Base-by-base conservation (phyloP, 139 green algal species). In the Coccomyxa sp. region DNA sequence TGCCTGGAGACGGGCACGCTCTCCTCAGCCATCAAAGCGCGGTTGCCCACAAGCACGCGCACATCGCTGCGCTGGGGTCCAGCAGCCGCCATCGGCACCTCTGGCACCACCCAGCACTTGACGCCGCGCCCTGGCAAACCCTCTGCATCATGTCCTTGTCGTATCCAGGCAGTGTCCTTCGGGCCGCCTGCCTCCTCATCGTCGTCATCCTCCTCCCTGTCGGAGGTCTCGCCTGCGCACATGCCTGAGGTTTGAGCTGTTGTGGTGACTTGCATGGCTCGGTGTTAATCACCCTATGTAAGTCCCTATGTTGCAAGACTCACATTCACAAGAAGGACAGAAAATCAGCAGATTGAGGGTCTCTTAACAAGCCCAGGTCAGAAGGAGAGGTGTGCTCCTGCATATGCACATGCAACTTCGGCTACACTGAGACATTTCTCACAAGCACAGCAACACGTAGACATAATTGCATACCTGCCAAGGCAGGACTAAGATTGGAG, bases 11-110 rank as follows among this genome's bases (percentile, higher is more conserved):
- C 51, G 0, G 11, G 27, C 57, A 97, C 85, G 0, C 82, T 85
- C 51, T 91, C 82, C 83, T 91, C 87, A 60, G 87, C 77, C 92
- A 98, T 94, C 79, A 96, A 83, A 82, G 80, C 77, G 66, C 83
- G 83, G 88, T 95, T 98, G 83, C 95, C 95, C 0, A 98, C 81
- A 10, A 85, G 84, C 13, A 96, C 87, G 68, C 63, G 51, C 68
- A 92, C 76, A 27, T 86, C 81, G 16, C 76, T 25, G 4, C 0
- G 17, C 30, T 13, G 15, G 4, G 14, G 31, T 25, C 31, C 76
- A 25, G 0, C 76, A 63, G 30, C 76, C 10, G 18, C 30, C 18
- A 51, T 4, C 76, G 15, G 31, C 13, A 63, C 4, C 4, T 13
- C 23, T 38, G 71, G 27, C 28, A 31, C 21, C 67, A 92, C 74